Base-by-base conservation (phyloP, 345 rosid genomes). In the Raphanus raphanistrum region DNA sequence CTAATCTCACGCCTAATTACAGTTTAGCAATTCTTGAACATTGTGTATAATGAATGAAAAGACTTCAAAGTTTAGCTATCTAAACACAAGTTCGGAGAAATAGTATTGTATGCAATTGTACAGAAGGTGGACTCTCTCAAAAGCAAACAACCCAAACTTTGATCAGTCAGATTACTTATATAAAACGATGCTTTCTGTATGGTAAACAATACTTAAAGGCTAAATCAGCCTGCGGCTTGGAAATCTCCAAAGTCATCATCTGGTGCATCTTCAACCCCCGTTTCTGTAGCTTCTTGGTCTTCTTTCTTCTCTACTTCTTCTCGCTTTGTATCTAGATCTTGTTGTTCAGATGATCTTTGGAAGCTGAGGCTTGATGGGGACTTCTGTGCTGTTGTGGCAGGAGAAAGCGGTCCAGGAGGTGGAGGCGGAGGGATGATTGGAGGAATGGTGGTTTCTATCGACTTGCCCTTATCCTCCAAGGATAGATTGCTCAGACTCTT, bases 181-280 rank as follows among this genome's bases (percentile, higher is more conserved):
- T 28, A 8, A 72, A 67, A 73, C 28, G 82, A 73, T 50, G 68
- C 43, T 72, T 79, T 67, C 48, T 50, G 65, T 73, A 73, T 68
- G 26, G 65, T 68, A 68, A 66, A 68, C 59, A 57, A 66, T 66
- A 74, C 41, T 31, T 36, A 8, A 63, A 11, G 41, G 28, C 68
- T 55, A 62, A 36, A 63, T 80, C 68, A 80, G 17, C 87, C 87
- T 2, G 99, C 99, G 11, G 92, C 90, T 83, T 96, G 99, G 83
- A 96, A 96, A 80, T 96, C 99, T 15, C 99, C 99, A 43, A 93
- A 96, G 87, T 90, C 98, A 33, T 96, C 97, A 65, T 96, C 99
- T 2, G 79, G 85, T 70, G 45, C 71, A 32, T 88, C 95, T 73
- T 85, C 87, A 15, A 73, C 59, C 52, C 76, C 83, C 82, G 58